These are phyloP conservation scores for Grigorovia transvaalensis DNA, from an alignment of 805 yeast species.

Conservation along the genomic window DNA sequence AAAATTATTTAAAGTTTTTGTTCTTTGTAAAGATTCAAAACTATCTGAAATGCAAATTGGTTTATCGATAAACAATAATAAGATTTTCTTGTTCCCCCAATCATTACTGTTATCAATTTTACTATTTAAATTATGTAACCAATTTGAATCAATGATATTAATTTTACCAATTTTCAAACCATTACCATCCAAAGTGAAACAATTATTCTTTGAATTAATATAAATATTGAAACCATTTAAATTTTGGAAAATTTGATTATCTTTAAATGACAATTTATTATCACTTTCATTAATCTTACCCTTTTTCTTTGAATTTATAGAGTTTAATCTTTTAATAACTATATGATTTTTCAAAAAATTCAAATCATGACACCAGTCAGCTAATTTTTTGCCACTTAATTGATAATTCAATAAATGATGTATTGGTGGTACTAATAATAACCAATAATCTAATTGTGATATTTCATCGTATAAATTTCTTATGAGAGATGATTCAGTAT, in stretches of 20 bases:
- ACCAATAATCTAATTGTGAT: constrained; percentile 39
- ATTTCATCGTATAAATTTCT: constrained; percentile 38
- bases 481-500: constrained; percentile 36
- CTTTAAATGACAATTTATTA: neutral
- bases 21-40: neutral
- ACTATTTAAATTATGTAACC: neutral
- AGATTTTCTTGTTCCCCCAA: neutral
- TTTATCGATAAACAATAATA: neutral
- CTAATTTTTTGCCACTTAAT: constrained; percentile 33
- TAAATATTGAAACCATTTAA: neutral
- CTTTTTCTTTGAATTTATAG: constrained; percentile 22
- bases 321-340: constrained; percentile 15
- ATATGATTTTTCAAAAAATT: constrained; percentile 22
- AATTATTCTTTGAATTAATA: neutral
- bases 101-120: neutral
- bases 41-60: neutral
- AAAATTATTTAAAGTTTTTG: neutral
- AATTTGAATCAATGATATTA: neutral
- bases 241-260: neutral
- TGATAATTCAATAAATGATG: constrained; percentile 34
- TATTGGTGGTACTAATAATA: constrained; percentile 57
- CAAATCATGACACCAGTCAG: constrained; percentile 36
- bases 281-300: neutral
- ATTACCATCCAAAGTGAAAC: neutral
- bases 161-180: neutral